Conservation (phyloP, 768 basidiomycete genomes). For the Termitomyces sp. region DNA sequence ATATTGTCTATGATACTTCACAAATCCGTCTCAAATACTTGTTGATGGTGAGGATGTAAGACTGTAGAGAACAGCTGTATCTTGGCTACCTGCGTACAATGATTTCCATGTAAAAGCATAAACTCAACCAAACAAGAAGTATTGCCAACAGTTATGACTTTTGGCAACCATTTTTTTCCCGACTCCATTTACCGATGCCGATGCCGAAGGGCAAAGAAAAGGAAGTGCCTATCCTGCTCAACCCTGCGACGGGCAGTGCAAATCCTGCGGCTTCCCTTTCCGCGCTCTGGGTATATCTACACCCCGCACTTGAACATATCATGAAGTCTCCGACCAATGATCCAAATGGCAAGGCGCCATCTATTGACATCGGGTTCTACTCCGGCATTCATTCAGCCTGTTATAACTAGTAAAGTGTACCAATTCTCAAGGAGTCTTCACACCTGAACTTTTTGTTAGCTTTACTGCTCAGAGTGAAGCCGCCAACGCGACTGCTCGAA, state of each 20-base stretch:
- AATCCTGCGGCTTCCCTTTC: slow-evolving; percentile 71
- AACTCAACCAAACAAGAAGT: not conserved
- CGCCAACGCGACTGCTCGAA: slow-evolving; percentile 24
- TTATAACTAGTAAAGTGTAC: slow-evolving; percentile 64
- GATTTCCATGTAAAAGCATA: not conserved
- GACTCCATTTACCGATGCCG: not conserved
- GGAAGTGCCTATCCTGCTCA: slow-evolving; percentile 29
- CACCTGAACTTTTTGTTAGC: slow-evolving; percentile 23
- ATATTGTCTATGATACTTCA: slow-evolving; percentile 54
- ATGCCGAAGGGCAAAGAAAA: slow-evolving; percentile 27
- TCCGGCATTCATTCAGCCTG: slow-evolving; percentile 78
- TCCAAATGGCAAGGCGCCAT: slow-evolving; percentile 52
- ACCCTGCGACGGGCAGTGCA: slow-evolving; percentile 57
- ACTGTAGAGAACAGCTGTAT: not conserved
- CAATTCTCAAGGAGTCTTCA: slow-evolving; percentile 9
- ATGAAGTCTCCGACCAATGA: slow-evolving; percentile 63
- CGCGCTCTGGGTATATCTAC: slow-evolving; percentile 69
- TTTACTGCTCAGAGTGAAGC: slow-evolving; percentile 56
- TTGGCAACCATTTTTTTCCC: not conserved
- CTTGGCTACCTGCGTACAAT: too few species aligned
- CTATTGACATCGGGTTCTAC: slow-evolving; percentile 68
- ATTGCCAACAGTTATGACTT: not conserved
- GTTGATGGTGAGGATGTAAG: slow-evolving; percentile 47
- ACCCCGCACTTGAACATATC: slow-evolving; percentile 74
- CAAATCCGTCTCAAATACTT: slow-evolving; percentile 57